These are phyloP conservation scores for Bimuria novae-zelandiae DNA, from an alignment of 2,329 filamentous ascomycete genomes.

Conservation along the genomic window DNA sequence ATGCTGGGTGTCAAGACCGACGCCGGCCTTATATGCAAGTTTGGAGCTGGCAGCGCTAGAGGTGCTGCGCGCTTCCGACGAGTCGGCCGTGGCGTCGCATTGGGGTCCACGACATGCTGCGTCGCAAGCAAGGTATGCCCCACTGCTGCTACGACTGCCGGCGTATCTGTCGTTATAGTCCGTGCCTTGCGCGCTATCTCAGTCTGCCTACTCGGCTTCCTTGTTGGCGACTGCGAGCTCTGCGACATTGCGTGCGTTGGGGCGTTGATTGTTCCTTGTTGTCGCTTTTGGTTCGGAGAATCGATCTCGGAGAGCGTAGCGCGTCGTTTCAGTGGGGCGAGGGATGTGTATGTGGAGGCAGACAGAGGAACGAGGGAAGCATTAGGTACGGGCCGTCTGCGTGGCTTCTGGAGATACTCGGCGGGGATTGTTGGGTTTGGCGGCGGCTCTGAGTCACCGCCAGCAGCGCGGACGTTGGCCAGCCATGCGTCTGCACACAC, in stretches of 20 bases:
- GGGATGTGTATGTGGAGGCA: conserved; percentile 14
- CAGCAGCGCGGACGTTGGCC: conserved; percentile 16
- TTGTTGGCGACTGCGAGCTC: conserved; percentile 18
- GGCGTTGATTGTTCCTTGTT: conserved; percentile 18
- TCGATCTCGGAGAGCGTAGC: conserved; percentile 22
- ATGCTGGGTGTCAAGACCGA: conserved; percentile 15
- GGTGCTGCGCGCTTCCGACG: conserved; percentile 14
- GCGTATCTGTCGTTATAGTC: conserved; percentile 12
- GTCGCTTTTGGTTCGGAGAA: conserved; percentile 20
- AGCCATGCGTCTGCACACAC: conserved; percentile 18
- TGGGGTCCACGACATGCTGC: conserved; percentile 12
- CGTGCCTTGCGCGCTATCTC: conserved; percentile 8
- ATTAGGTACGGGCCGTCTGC: conserved; percentile 16
- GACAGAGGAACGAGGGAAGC: conserved; percentile 6
- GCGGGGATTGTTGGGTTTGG: conserved; percentile 20
- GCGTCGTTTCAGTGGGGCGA: conserved; percentile 17
- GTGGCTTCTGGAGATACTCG: conserved; percentile 21
- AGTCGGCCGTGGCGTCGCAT: conserved; percentile 12
- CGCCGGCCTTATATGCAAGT: conserved; percentile 14
- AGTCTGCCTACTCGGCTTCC: conserved; percentile 20
- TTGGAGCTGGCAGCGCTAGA: conserved; percentile 12
- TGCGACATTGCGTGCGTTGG: conserved; percentile 15
- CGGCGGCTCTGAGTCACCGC: conserved; percentile 21
- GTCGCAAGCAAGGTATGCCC: conserved; percentile 12
- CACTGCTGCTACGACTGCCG: conserved; percentile 7